These are phyloP conservation scores for Kazachstania taianensis DNA, from an alignment of 805 yeast genomes.

Conservation along the genomic window DNA sequence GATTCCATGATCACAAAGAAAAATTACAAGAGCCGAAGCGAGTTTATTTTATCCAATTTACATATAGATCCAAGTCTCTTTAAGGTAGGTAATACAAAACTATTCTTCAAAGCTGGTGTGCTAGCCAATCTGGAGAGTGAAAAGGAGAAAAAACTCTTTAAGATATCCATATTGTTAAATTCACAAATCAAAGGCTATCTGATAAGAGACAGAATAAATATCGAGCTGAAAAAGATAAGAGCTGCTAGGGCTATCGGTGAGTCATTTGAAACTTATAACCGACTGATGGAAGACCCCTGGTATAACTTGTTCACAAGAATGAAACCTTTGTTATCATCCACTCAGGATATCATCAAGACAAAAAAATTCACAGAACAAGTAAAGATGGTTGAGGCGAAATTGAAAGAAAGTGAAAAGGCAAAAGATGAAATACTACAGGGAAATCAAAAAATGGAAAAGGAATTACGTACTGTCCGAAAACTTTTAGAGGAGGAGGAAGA, in stretches of 20 bases:
- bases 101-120: conserved; percentile 94
- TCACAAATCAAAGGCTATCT: conserved; percentile 54
- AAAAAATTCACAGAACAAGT: conserved; percentile 50
- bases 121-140: conserved; percentile 76
- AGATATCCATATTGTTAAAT: conserved; percentile 51
- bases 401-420: conserved; percentile 32
- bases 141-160: conserved; percentile 54
- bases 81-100: conserved; percentile 87
- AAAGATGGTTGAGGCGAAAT: conserved; percentile 37
- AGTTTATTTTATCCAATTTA: conserved; percentile 52
- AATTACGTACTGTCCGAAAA: conserved; percentile 25
- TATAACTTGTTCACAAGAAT: conserved; percentile 57
- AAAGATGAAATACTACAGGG: conserved; percentile 22
- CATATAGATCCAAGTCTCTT: conserved; percentile 65
- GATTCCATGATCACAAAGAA: conserved; percentile 20
- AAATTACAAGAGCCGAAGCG: conserved; percentile 58
- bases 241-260: conserved; percentile 61
- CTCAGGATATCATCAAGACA: conserved; percentile 48
- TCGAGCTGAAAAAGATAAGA: conserved; percentile 47
- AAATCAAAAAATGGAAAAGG: conserved; percentile 19
- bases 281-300: conserved; percentile 60
- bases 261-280: conserved; percentile 46
- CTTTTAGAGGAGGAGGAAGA: conserved; percentile 33
- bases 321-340: conserved; percentile 65
- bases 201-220: conserved; percentile 39